Evolutionary conservation across 2,329 filamentous ascomycete genomes (phyloP), one percentile per base, ranked within the genome.

Genomic region (Akanthomyces uredinophilus): DNA sequence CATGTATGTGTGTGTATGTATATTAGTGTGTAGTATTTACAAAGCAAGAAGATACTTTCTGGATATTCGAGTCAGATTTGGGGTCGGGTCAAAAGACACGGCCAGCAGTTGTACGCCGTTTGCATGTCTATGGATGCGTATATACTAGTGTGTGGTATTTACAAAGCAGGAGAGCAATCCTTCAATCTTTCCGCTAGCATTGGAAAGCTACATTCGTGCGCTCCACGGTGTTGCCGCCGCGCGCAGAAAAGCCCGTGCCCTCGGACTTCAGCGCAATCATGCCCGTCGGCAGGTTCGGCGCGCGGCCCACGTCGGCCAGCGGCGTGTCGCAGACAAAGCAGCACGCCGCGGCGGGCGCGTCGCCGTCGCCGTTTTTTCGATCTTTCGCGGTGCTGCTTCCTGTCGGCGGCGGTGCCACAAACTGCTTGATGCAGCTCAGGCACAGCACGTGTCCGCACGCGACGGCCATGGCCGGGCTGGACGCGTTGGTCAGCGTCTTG

Each of bases 401-500:
- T 61, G 75, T 78, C 47, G 85, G 78, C 47, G 86, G 83, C 8
- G 86, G 83, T 7, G 82, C 83, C 81, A 97, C 88, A 74, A 98
- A 96, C 70, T 92, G 90, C 60, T 87, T 84, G 18, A 93, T 88
- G 70, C 94, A 97, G 44, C 84, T 88, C 69, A 90, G 88, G 75
- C 94, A 99, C 24, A 97, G 76, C 1, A 98, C 92, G 72, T 99
- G 94, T 0, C 94, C 94, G 70, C 94, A 99, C 0, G 91, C 90
- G 72, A 91, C 93, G 2, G 91, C 87, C 57, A 97, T 79, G 73
- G 93, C 85, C 0, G 93, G 91, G 71, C 89, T 91, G 4, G 90
- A 90, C 3, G 90, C 83, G 71, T 98, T 98, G 52, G 85, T 89
- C 14, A 98, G 81, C 1, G 79, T 82, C 75, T 96, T 96, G 66